Percentiles rank a stretch among this genome's conserved stretches.
These are phyloP conservation scores for Termitomyces sp. DNA, from an alignment of 768 basidiomycete genomes.

Conservation along the genomic window DNA sequence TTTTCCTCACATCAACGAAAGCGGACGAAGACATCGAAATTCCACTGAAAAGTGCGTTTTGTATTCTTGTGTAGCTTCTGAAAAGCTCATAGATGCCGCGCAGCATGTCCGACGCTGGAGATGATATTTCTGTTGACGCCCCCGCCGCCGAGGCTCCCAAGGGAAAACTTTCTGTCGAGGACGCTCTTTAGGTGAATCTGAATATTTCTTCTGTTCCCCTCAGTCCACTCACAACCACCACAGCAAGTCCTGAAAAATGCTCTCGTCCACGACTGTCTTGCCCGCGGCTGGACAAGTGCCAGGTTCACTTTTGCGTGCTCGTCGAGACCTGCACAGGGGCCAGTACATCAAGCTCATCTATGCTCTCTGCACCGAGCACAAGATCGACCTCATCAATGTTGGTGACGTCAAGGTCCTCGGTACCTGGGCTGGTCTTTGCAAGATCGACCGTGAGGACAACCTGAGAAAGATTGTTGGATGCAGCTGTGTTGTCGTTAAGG, in stretches of 20 bases:
- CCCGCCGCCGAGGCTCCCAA: constrained; percentile 84
- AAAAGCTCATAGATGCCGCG: constrained; percentile 7
- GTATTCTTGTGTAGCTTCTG: not conserved
- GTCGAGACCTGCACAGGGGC: constrained; percentile 99
- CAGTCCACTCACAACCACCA: constrained; percentile 11
- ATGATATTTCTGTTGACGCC: constrained; percentile 81
- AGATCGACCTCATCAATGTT: constrained; percentile 99
- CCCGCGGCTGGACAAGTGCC: constrained; percentile 98
- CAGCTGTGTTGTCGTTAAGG: constrained; percentile 96
- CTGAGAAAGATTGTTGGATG: constrained; percentile 93
- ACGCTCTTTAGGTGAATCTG: constrained; percentile 73
- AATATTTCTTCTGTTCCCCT: not conserved
- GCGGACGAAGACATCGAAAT: constrained; percentile 86
- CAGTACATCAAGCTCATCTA: constrained; percentile 99
- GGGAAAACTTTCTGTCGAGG: constrained; percentile 95
- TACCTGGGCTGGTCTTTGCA: constrained; percentile 98
- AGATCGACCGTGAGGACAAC: constrained; percentile 99
- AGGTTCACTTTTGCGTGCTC: constrained; percentile 97
- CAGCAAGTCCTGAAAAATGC: constrained; percentile 99
- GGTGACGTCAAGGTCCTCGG: constrained; percentile 98
- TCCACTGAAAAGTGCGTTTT: constrained; percentile 35
- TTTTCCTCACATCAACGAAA: constrained; percentile 84
- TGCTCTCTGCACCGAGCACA: constrained; percentile 98
- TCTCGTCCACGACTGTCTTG: constrained; percentile 96
- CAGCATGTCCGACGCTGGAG: constrained; percentile 98